A percentile compares a stretch with the other conserved stretches of the same genome.
These are phyloP conservation scores for Clitocybe nebularis DNA, from an alignment of 1,284 basidiomycete genomes.

Conservation along the genomic window DNA sequence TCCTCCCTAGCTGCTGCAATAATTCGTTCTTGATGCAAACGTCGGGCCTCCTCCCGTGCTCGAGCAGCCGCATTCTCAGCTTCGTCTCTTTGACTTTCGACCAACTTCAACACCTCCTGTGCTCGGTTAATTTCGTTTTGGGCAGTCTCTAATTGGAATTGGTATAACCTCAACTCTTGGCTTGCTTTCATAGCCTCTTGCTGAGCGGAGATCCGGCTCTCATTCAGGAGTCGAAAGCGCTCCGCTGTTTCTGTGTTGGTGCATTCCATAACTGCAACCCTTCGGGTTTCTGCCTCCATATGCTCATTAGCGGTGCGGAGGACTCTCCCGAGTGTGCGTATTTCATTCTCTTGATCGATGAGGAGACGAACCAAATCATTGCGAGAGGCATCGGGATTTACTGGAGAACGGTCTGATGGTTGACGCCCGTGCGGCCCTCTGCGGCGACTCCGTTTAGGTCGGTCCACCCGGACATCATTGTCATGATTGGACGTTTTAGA, in stretches of 20 bases:
- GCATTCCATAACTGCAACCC: conserved; percentile 50
- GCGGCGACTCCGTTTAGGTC: conserved; percentile 11
- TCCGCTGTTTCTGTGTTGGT: conserved; percentile 44
- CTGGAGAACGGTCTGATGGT: conserved; percentile 27
- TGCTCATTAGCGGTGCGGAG: conserved; percentile 49
- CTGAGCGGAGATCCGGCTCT: conserved; percentile 47
- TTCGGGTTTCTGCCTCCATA: conserved; percentile 47
- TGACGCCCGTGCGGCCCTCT: conserved; percentile 9
- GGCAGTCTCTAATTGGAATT: conserved; percentile 60
- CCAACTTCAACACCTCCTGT: conserved; percentile 36
- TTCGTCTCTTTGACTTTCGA: conserved; percentile 46
- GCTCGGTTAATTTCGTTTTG: conserved; percentile 53
- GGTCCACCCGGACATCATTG: conserved; percentile 1
- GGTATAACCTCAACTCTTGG: conserved; percentile 57
- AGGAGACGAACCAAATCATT: conserved; percentile 48
- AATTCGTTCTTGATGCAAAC: conserved; percentile 42
- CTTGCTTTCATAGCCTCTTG: conserved; percentile 45
- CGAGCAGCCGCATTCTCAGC: conserved; percentile 44
- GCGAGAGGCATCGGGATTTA: conserved; percentile 25
- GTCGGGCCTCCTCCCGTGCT: conserved; percentile 43
- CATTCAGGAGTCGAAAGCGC: conserved; percentile 48
- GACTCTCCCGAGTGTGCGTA: conserved; percentile 45
- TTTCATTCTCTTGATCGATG: conserved; percentile 53
- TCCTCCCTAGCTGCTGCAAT: conserved; percentile 49
- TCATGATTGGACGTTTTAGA: conserved; percentile 7